A percentile compares a stretch with the other conserved stretches of the same genome.
Evolutionary conservation across 139 green algal genomes (phyloP).

Genomic region (Tetradesmus lagerheimii): DNA sequence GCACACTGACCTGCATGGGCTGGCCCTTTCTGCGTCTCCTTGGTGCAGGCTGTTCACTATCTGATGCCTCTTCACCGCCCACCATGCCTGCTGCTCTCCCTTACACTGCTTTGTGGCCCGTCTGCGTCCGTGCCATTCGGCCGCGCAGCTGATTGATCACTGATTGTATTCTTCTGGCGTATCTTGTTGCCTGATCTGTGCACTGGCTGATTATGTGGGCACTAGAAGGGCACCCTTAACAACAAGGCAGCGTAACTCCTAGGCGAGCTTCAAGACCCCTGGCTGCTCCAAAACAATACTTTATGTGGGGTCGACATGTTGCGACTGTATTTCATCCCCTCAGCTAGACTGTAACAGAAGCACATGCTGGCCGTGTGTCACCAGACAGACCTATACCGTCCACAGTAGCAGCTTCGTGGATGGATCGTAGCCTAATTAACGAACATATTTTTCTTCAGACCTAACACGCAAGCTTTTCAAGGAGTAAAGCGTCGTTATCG

Average conservation of each 20-base stretch:
- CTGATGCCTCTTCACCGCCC: neutral
- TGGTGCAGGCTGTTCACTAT: neutral
- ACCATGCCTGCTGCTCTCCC: neutral
- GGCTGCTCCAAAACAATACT: no score
- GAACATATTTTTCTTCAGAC: no score
- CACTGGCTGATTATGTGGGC: neutral
- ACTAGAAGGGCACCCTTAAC: neutral
- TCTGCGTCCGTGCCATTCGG: neutral
- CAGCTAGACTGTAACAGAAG: neutral
- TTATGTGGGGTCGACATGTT: neutral
- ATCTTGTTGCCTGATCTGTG: neutral
- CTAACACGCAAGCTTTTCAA: no score
- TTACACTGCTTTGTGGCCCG: neutral
- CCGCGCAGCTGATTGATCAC: neutral
- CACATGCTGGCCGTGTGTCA: neutral
- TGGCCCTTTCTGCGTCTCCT: slow-evolving; percentile 20
- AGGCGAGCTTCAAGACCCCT: neutral
- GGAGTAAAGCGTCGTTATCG: no score
- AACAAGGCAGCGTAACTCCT: neutral
- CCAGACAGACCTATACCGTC: neutral
- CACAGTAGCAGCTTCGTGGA: neutral
- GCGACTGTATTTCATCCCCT: neutral
- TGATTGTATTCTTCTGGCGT: neutral
- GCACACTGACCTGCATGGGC: slow-evolving; percentile 1
- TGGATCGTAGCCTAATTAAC: no score